Evolutionary conservation across 208 protist genomes (phyloP), one percentile per base, ranked within the genome.

Genomic region (Balamuthia mandrillaris): DNA sequence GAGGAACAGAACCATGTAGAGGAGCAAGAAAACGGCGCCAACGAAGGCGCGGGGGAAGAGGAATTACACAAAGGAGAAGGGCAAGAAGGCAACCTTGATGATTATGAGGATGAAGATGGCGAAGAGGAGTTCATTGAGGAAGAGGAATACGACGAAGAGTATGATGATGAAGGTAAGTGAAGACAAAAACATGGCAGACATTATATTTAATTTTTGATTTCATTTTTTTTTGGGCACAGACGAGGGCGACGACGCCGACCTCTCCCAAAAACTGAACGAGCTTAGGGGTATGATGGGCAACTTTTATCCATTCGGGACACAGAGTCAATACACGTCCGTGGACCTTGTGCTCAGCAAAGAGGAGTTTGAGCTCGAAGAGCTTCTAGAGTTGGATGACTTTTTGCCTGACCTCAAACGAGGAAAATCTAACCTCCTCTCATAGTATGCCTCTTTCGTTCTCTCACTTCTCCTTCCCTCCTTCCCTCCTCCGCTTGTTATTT

Each of bases 201-300:
- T n/a, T 56, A n/a, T 56, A 21, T 56, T n/a, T 56, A 56, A 56
- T 56, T 56, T 56, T 56, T 56, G n/a, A 56, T n/a, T n/a, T 56
- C n/a, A 56, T 56, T 56, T n/a, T 56, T 56, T 56, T 56, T 56
- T 21, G n/a, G n/a, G 21, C 21, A 56, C n/a, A 16, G 65, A 75
- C 29, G 65, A 75, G 10, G 65, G 49, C 29, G 37, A 75, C 27
- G 65, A 75, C 27, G 37, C 41, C 16, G 65, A 75, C 65, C 65
- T 75, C 27, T 75, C 65, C n/a, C 37, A 31, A 24, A 75, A 75
- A 24, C 65, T 75, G 16, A 75, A 75, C 44, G 65, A 75, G 65
- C 65, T 75, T 47, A 21, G 65, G n/a, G 65, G 65, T 24, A 75
- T 75, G 65, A 75, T 75, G 65, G 65, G 65, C 65, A 75, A 31